Evolutionary conservation across 2,329 filamentous ascomycete genomes (phyloP).

Genomic region (Penicillium sp.): DNA sequence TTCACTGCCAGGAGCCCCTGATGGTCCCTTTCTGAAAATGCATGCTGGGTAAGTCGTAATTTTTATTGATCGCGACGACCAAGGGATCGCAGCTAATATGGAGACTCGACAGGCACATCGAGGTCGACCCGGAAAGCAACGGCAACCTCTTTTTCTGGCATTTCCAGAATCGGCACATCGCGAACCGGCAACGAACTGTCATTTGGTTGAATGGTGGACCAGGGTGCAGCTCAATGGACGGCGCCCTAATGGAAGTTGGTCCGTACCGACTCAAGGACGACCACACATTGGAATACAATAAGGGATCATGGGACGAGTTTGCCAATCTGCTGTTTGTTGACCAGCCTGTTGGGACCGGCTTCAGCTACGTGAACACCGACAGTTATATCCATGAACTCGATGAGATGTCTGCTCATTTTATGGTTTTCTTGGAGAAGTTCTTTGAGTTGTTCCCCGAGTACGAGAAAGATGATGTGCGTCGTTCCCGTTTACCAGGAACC

Average conservation of each 20-base stretch:
- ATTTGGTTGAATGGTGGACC: constrained; percentile 97
- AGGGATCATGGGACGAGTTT: constrained; percentile 98
- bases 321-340: constrained; percentile 96
- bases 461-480: constrained; percentile 80
- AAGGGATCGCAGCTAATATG: constrained; percentile 6
- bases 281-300: constrained; percentile 70
- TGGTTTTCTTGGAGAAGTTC: constrained; percentile 87
- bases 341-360: constrained; percentile 93
- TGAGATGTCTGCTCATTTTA: constrained; percentile 85
- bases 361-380: constrained; percentile 90
- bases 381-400: constrained; percentile 80
- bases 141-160: constrained; percentile 99
- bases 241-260: constrained; percentile 92
- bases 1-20: constrained; percentile 77
- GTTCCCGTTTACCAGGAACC: background rate
- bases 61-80: too few species aligned
- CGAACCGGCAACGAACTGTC: constrained; percentile 82
- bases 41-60: constrained; percentile 77
- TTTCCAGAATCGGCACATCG: constrained; percentile 92
- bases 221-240: constrained; percentile 96
- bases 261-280: constrained; percentile 82
- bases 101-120: constrained; percentile 68
- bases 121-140: constrained; percentile 78
- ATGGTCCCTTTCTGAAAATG: constrained; percentile 83
- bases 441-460: constrained; percentile 90